A percentile compares a stretch with the other conserved stretches of the same genome.
These are phyloP conservation scores for Fagus sylvatica DNA, from an alignment of 306 rosid genomes.

Conservation along the genomic window DNA sequence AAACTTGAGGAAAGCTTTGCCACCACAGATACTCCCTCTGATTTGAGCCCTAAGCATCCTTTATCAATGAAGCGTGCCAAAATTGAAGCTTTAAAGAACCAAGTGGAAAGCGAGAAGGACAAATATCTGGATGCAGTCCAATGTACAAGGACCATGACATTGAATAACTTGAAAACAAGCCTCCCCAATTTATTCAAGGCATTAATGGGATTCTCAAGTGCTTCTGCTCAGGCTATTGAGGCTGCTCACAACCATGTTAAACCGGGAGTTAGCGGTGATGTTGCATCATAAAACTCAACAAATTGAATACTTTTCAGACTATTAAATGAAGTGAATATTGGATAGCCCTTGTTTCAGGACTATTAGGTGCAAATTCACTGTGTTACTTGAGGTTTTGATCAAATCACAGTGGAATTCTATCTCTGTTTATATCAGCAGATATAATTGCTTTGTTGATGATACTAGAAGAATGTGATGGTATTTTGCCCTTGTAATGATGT, in stretches of 20 bases:
- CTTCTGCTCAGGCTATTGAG: conserved; percentile 59
- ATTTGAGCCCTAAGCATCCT: conserved; percentile 65
- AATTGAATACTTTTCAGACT: background rate
- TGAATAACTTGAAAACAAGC: conserved; percentile 50
- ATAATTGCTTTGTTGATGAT: background rate
- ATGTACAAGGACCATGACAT: conserved; percentile 47
- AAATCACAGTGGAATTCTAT: background rate
- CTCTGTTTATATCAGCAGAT: too few species aligned
- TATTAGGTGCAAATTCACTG: background rate
- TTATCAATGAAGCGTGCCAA: conserved; percentile 52
- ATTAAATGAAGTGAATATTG: background rate
- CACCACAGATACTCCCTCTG: conserved; percentile 29
- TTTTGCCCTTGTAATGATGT: background rate
- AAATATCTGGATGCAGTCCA: conserved; percentile 56
- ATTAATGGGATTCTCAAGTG: conserved; percentile 57
- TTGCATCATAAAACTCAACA: conserved; percentile 9
- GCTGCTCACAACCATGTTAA: conserved; percentile 29
- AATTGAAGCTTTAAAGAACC: conserved; percentile 65
- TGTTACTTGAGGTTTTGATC: background rate
- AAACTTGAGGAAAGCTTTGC: conserved; percentile 35
- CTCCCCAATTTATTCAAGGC: conserved; percentile 75
- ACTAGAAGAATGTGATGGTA: background rate
- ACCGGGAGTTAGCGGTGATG: conserved; percentile 39
- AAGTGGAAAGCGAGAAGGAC: conserved; percentile 51
- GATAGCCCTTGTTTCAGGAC: background rate